Conservation (phyloP, 208 protist genomes). For the Leptomonas pyrrhocoris region DNA sequence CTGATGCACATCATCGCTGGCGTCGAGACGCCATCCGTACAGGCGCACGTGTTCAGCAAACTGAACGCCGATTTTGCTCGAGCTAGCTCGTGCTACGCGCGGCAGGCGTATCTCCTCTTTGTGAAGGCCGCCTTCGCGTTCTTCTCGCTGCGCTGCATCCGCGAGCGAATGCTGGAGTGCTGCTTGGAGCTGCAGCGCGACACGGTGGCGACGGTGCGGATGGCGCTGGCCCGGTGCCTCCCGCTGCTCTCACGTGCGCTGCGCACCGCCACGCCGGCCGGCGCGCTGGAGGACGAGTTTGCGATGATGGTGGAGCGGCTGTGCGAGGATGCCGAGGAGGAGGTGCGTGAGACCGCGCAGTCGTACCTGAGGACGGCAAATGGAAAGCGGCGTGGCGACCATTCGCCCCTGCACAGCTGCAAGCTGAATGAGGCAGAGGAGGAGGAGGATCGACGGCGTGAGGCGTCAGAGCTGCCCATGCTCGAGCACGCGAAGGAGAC, state of each 20-base stretch:
- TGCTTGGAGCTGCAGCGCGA: conserved; percentile 84
- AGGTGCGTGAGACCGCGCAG: conserved; percentile 56
- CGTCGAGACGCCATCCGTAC: conserved; percentile 43
- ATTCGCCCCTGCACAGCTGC: conserved; percentile 5
- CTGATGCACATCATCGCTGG: conserved; percentile 53
- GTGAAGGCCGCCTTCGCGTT: conserved; percentile 51
- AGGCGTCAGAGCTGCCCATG: conserved; percentile 72
- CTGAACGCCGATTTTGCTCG: conserved; percentile 87
- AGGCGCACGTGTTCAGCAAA: conserved; percentile 81
- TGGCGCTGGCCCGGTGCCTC: conserved; percentile 63
- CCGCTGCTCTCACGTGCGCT: conserved; percentile 55
- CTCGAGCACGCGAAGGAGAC: conserved; percentile 87
- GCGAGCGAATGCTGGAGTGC: conserved; percentile 83
- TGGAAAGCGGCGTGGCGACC: conserved; percentile 33
- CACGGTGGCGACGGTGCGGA: conserved; percentile 66
- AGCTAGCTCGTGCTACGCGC: conserved; percentile 66
- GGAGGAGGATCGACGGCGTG: conserved; percentile 61
- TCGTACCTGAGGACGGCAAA: conserved; percentile 37
- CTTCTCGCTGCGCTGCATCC: conserved; percentile 83
- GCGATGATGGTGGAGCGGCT: conserved; percentile 74
- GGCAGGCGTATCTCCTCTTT: conserved; percentile 74
- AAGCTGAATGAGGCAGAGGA: conserved; percentile 37
- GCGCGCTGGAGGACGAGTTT: conserved; percentile 72
- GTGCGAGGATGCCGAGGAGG: conserved; percentile 71
- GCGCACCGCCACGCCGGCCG: conserved; percentile 26